phyloP scores from a whole-genome alignment of 805 yeast species.

The Candida maltosa region DNA sequence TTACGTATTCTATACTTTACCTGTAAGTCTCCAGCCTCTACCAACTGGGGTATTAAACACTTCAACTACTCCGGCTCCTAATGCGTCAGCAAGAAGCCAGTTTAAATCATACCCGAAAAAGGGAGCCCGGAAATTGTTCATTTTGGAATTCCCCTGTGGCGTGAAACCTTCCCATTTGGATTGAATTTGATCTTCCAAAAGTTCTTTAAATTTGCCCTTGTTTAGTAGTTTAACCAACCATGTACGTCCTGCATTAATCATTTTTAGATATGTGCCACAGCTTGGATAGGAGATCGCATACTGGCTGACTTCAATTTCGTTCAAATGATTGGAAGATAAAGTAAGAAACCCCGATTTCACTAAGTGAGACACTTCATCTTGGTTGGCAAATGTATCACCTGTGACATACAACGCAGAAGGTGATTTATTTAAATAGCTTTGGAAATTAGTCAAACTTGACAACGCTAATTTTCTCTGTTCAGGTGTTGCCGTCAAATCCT shows the following conservation, averaged over 20 bases:
- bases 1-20: constrained; percentile 42
- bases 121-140: constrained; percentile 42
- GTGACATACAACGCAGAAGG: constrained; percentile 28
- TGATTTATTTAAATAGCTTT: constrained; percentile 12
- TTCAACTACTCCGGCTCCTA: constrained; percentile 52
- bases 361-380: constrained; percentile 26
- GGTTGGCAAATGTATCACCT: constrained; percentile 17
- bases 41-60: constrained; percentile 54
- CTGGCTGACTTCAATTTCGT: constrained; percentile 38
- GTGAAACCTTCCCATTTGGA: constrained; percentile 43
- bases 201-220: constrained; percentile 38
- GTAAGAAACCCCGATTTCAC: constrained; percentile 43
- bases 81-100: constrained; percentile 50
- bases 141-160: constrained; percentile 20
- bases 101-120: constrained; percentile 48
- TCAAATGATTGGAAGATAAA: constrained; percentile 41
- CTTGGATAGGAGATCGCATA: constrained; percentile 47
- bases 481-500: background rate
- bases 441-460: constrained; percentile 19
- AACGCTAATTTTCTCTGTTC: constrained; percentile 10
- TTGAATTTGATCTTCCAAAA: constrained; percentile 37
- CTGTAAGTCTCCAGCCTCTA: constrained; percentile 56
- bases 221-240: constrained; percentile 41
- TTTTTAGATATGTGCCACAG: constrained; percentile 46
- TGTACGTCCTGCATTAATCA: constrained; percentile 41